These are phyloP conservation scores for Kodamaea kakaduensis DNA, from an alignment of 805 yeast genomes.

Conservation along the genomic window DNA sequence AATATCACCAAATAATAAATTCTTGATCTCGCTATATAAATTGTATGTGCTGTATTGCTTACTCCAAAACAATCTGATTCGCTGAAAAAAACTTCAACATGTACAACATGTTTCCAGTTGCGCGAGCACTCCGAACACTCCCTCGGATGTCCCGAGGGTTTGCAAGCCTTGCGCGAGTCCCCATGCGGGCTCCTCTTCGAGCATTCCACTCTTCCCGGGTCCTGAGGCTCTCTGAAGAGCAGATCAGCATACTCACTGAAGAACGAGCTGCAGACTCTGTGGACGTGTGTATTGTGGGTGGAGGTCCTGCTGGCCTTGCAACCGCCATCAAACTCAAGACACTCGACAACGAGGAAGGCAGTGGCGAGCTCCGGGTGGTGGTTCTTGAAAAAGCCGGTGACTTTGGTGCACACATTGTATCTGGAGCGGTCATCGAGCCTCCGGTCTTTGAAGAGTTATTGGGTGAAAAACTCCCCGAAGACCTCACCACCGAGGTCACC, in stretches of 20 bases:
- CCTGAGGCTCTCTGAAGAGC: slow-evolving; percentile 5
- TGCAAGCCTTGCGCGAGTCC: no score
- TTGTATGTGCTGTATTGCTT: no score
- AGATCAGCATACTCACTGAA: slow-evolving; percentile 23
- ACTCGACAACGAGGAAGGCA: slow-evolving; percentile 62
- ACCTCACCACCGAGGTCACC: slow-evolving; percentile 69
- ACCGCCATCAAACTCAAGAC: slow-evolving; percentile 90
- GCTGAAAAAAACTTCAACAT: slow-evolving; percentile 6
- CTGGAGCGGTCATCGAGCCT: slow-evolving; percentile 95
- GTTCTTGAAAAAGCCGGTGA: slow-evolving; percentile 91
- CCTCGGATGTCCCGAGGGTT: no score
- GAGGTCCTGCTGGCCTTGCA: slow-evolving; percentile 96
- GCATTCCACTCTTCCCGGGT: no score
- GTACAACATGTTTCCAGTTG: neutral
- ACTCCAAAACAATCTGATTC: slow-evolving; percentile 5
- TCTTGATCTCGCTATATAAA: no score
- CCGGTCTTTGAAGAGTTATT: slow-evolving; percentile 79
- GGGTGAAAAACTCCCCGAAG: slow-evolving; percentile 76
- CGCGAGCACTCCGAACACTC: no score
- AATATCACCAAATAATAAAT: no score
- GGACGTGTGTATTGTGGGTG: slow-evolving; percentile 95
- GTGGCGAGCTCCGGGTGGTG: slow-evolving; percentile 74
- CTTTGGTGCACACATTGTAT: slow-evolving; percentile 86
- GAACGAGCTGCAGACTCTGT: slow-evolving; percentile 82
- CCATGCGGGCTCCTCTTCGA: no score